Evolutionary conservation across 371 early-diverging fungal genomes (phyloP).

Genomic region (Mucor lusitanicus): DNA sequence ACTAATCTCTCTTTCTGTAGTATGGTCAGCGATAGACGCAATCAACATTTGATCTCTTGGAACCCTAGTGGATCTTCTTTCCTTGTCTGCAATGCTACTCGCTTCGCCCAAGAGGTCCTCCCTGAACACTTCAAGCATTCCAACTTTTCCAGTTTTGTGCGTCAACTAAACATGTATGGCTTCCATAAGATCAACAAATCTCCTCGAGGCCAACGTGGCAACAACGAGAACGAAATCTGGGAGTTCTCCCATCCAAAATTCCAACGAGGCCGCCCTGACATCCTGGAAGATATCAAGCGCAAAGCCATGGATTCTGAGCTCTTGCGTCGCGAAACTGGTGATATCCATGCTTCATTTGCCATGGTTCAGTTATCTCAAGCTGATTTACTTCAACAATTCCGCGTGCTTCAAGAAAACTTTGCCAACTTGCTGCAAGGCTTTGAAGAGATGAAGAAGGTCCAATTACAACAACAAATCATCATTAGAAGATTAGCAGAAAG

Average conservation of each 20-base stretch:
- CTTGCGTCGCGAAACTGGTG: constrained; percentile 67
- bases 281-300: constrained; percentile 47
- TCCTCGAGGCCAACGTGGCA: constrained; percentile 65
- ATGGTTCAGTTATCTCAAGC: constrained; percentile 68
- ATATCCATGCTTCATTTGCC: constrained; percentile 67
- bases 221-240: constrained; percentile 64
- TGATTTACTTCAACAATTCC: constrained; percentile 64
- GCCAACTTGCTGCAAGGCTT: constrained; percentile 66
- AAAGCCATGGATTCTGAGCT: constrained; percentile 74
- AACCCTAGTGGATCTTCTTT: constrained; percentile 83
- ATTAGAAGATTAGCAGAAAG: constrained; percentile 26
- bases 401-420: constrained; percentile 64
- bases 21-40: constrained; percentile 74
- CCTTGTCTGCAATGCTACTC: constrained; percentile 81
- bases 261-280: constrained; percentile 45
- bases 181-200: constrained; percentile 67
- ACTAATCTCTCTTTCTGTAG: constrained; percentile 27
- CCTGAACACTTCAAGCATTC: constrained; percentile 79
- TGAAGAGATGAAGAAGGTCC: constrained; percentile 61
- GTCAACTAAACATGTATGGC: constrained; percentile 80
- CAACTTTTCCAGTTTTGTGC: constrained; percentile 31
- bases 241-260: constrained; percentile 55
- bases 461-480: constrained; percentile 55
- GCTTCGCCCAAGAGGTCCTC: constrained; percentile 80
- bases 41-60: constrained; percentile 82